These are phyloP conservation scores for Entrophospora sp. DNA, from an alignment of 192 early-diverging fungal genomes.

Conservation along the genomic window DNA sequence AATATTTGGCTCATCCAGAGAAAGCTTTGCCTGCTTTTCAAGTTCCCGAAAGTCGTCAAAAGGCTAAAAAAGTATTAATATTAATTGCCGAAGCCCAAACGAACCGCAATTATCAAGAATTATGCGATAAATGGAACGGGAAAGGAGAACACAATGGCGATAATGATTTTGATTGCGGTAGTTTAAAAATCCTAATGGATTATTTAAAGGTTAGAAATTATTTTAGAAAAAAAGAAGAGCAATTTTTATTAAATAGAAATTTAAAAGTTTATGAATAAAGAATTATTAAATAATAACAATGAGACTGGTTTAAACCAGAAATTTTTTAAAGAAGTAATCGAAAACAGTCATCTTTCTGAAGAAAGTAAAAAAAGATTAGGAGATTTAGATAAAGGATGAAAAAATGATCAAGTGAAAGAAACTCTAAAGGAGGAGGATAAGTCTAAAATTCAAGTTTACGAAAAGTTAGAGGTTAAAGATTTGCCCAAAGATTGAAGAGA, in stretches of 20 bases:
- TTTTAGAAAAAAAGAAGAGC: neutral
- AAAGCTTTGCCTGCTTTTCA: neutral
- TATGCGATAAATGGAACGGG: neutral
- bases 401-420: neutral
- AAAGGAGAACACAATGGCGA: neutral
- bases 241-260: neutral
- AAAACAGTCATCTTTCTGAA: neutral
- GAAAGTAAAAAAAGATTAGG: neutral
- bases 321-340: neutral
- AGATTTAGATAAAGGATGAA: neutral
- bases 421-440: neutral
- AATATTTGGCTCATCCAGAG: neutral
- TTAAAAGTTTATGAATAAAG: neutral
- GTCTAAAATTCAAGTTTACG: neutral
- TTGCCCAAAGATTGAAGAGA: neutral
- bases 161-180: neutral
- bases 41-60: neutral
- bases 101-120: neutral
- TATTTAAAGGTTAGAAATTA: neutral
- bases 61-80: neutral
- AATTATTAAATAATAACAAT: neutral
- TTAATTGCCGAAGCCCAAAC: neutral
- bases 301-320: neutral
- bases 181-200: neutral
- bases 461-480: neutral